Percentiles rank a stretch among this genome's conserved stretches.
Conservation (phyloP, 352 stramenopile species). For the Thraustotheca clavata region DNA sequence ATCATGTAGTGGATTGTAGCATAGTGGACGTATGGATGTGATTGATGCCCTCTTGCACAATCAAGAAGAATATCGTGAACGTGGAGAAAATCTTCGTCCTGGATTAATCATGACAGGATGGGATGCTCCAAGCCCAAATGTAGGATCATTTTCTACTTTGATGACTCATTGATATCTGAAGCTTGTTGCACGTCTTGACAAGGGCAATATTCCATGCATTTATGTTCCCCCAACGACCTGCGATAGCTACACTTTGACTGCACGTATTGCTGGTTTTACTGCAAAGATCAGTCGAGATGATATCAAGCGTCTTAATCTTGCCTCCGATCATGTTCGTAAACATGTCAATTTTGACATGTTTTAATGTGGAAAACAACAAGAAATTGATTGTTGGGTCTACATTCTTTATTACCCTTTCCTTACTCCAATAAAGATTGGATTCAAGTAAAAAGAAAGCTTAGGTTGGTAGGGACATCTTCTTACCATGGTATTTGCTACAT, state of each 20-base stretch:
- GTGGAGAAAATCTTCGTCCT: constrained; percentile 58
- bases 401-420: neutral
- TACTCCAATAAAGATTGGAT: neutral
- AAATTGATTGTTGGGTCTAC: neutral
- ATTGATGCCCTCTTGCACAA: constrained; percentile 83
- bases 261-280: constrained; percentile 68
- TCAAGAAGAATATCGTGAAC: constrained; percentile 54
- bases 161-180: constrained; percentile 21
- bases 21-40: constrained; percentile 72
- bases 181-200: constrained; percentile 56
- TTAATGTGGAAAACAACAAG: neutral
- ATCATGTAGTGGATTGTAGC: constrained; percentile 10
- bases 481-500: constrained; percentile 81
- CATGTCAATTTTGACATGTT: constrained; percentile 66
- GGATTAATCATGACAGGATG: constrained; percentile 79
- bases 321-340: constrained; percentile 66
- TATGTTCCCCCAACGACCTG: constrained; percentile 75
- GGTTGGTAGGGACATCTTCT: constrained; percentile 84
- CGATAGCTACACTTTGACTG: constrained; percentile 82
- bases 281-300: constrained; percentile 76
- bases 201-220: constrained; percentile 80
- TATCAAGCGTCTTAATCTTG: constrained; percentile 60
- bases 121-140: constrained; percentile 46
- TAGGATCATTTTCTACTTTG: constrained; percentile 5
- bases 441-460: constrained; percentile 29